phyloP scores from a whole-genome alignment of 768 basidiomycete genomes.

The Russula emetica region DNA sequence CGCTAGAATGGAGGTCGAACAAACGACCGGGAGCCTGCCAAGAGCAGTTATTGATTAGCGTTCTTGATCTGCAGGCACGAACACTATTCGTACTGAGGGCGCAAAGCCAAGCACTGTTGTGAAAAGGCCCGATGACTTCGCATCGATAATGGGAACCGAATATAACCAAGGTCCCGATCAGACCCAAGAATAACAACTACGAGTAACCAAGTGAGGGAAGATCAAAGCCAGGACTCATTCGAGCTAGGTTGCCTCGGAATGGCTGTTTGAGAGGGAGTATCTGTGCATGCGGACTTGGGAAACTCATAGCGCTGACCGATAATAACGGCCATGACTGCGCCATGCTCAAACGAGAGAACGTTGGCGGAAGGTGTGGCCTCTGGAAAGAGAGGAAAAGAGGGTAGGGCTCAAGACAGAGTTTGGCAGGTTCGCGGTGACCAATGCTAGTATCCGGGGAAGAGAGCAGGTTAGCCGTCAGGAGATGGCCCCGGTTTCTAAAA shows the following conservation, averaged over 20 bases:
- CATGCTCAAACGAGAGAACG: constrained; percentile 42
- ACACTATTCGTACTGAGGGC: background rate
- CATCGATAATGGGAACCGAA: background rate
- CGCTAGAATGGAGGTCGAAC: background rate
- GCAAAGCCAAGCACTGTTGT: background rate
- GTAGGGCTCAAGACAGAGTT: background rate
- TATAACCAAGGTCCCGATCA: background rate
- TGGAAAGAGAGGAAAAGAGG: background rate
- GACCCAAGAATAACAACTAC: background rate
- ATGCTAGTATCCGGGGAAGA: background rate
- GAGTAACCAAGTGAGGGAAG: background rate
- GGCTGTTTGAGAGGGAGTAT: background rate
- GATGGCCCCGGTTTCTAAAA: background rate
- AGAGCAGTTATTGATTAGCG: background rate
- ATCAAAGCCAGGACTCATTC: background rate
- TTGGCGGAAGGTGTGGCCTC: constrained; percentile 35
- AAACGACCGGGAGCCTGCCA: background rate
- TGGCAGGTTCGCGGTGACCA: background rate
- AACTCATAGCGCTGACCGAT: constrained; percentile 40
- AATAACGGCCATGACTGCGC: constrained; percentile 37
- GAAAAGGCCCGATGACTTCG: background rate
- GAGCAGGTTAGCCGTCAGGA: background rate
- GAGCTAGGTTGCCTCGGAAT: background rate
- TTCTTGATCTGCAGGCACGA: background rate
- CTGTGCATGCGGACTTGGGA: background rate